Evolutionary conservation across 345 rosid species (phyloP).

Genomic region (Psidium guajava): DNA sequence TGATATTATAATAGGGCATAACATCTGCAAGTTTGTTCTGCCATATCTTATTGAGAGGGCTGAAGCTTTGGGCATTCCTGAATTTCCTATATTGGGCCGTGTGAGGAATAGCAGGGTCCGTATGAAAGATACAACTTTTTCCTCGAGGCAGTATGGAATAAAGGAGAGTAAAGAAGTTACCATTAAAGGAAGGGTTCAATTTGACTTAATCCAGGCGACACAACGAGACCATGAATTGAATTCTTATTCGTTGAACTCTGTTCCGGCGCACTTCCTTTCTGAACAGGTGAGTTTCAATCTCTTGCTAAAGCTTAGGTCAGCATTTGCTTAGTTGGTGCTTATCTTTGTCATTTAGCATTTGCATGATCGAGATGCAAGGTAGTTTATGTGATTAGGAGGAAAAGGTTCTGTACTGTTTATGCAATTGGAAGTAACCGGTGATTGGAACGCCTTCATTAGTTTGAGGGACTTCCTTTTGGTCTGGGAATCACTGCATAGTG

Average conservation of each 20-base stretch:
- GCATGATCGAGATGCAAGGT: neutral
- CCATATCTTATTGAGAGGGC: constrained; percentile 99
- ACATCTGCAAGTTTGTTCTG: constrained; percentile 96
- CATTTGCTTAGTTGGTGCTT: neutral
- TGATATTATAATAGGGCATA: constrained; percentile 92
- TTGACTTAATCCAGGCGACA: constrained; percentile 91
- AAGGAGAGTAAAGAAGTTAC: constrained; percentile 96
- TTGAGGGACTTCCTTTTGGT: neutral
- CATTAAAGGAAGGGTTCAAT: constrained; percentile 91
- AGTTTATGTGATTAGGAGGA: neutral
- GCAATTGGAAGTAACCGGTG: neutral
- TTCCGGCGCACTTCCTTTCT: constrained; percentile 94
- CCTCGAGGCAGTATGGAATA: constrained; percentile 87
- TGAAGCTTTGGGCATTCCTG: constrained; percentile 70
- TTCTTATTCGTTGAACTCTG: constrained; percentile 92
- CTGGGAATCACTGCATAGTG: neutral
- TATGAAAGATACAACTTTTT: constrained; percentile 78
- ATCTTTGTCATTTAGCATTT: neutral
- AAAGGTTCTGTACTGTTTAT: neutral
- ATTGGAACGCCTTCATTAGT: neutral
- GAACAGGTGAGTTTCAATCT: constrained; percentile 58
- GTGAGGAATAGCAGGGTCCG: constrained; percentile 77
- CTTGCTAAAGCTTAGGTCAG: neutral
- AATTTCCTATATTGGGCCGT: constrained; percentile 86
- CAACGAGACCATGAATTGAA: constrained; percentile 87